A percentile compares a stretch with the other conserved stretches of the same genome.
Conservation (phyloP, 148 eudicot genomes). For the Cornus florida region DNA sequence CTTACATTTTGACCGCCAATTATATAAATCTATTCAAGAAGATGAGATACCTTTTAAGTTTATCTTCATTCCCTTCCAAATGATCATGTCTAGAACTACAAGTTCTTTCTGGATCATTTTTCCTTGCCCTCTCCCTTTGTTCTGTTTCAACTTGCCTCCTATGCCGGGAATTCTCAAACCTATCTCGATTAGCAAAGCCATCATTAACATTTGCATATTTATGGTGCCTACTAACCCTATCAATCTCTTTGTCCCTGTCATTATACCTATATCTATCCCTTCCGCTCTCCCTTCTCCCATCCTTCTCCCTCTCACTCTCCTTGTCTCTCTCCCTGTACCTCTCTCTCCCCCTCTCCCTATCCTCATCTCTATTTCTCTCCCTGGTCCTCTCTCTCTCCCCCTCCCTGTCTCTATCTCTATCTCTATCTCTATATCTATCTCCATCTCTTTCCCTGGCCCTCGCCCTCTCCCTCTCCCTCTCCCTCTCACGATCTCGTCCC, state of each 20-base stretch:
- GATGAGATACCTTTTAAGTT: background rate
- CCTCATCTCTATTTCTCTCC: conserved; percentile 1
- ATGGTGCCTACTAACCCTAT: conserved; percentile 43
- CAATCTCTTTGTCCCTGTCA: conserved; percentile 44
- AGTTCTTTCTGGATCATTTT: conserved; percentile 29
- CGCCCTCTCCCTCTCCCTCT: conserved; percentile 23
- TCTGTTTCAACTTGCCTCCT: conserved; percentile 46
- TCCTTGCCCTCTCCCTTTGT: conserved; percentile 39
- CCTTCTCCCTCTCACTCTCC: too few species aligned
- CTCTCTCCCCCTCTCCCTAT: conserved; percentile 18
- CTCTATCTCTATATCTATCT: conserved; percentile 31
- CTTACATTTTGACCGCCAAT: too few species aligned
- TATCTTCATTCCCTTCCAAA: too few species aligned
- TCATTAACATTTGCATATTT: conserved; percentile 36
- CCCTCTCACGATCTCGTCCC: conserved; percentile 4
- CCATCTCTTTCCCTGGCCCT: conserved; percentile 30
- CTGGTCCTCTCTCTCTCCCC: conserved; percentile 29
- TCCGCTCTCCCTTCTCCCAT: too few species aligned
- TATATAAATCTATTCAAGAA: too few species aligned
- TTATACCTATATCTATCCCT: too few species aligned
- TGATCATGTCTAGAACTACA: conserved; percentile 20
- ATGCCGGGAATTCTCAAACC: conserved; percentile 30
- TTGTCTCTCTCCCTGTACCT: background rate
- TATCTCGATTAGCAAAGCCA: conserved; percentile 40
- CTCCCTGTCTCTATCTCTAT: conserved; percentile 7